Conservation (phyloP, 257 asterid genomes). For the Forsythia suspensa region DNA sequence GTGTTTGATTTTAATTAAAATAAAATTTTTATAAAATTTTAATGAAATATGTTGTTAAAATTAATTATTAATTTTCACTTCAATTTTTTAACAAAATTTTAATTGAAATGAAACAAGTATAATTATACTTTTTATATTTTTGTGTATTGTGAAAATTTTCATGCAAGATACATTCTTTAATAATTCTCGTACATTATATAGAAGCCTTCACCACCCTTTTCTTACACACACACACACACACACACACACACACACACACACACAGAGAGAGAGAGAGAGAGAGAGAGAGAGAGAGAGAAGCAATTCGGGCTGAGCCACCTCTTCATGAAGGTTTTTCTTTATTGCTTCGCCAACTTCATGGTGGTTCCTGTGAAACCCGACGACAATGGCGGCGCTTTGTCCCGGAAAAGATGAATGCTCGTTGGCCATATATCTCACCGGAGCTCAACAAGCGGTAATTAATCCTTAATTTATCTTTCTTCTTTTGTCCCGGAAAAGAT, state of each 20-base stretch:
- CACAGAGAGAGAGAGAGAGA: background rate
- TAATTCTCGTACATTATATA: background rate
- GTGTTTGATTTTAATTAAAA: no score
- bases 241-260: no score
- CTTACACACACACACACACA: background rate
- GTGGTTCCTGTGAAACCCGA: constrained; percentile 88
- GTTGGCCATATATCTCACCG: constrained; percentile 81
- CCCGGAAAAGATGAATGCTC: constrained; percentile 83
- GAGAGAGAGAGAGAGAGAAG: constrained; percentile 33
- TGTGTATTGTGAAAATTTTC: no score
- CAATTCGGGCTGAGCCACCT: constrained; percentile 71
- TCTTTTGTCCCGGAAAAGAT: no score
- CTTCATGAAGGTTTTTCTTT: constrained; percentile 81
- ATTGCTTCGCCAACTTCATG: constrained; percentile 74
- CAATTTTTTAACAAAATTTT: no score
- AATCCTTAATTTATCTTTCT: no score
- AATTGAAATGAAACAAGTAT: background rate
- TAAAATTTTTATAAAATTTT: no score
- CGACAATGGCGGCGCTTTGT: constrained; percentile 78
- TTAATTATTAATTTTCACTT: no score
- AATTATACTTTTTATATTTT: constrained; percentile 13
- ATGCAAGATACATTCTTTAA: background rate
- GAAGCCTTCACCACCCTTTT: background rate
- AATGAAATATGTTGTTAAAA: no score
- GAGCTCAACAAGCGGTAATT: constrained; percentile 79